Conservation (phyloP, 257 asterid genomes). For the Vinca minor region DNA sequence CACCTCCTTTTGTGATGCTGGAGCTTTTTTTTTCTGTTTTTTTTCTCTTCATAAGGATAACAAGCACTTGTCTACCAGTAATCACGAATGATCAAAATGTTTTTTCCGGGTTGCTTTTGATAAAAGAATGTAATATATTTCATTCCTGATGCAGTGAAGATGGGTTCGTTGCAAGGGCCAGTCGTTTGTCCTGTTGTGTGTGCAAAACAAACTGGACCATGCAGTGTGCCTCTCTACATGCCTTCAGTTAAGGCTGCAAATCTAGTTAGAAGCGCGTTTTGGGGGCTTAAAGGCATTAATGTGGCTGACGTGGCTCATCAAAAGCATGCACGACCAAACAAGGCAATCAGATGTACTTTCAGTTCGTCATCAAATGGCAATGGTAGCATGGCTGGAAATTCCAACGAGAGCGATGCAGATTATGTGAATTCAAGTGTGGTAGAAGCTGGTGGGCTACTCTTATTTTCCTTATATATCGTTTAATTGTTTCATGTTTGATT, state of each 20-base stretch:
- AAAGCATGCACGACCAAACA: slow-evolving; percentile 23
- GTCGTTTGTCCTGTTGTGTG: slow-evolving; percentile 62
- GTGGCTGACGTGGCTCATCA: slow-evolving; percentile 21
- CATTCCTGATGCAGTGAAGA: slow-evolving; percentile 27
- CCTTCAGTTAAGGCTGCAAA: slow-evolving; percentile 43
- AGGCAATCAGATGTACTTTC: slow-evolving; percentile 44
- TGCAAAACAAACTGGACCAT: slow-evolving; percentile 45
- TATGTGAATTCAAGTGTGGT: slow-evolving; percentile 78
- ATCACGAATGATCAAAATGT: not conserved
- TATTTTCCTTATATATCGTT: not conserved
- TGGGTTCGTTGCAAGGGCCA: slow-evolving; percentile 66
- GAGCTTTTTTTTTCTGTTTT: not conserved
- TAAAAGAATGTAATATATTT: not conserved
- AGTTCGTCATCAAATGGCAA: slow-evolving; percentile 84
- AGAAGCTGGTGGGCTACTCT: slow-evolving; percentile 63
- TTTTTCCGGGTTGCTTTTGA: not conserved
- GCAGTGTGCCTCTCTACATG: slow-evolving; percentile 32
- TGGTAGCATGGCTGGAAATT: slow-evolving; percentile 80
- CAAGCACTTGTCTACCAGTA: not conserved
- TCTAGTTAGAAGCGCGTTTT: slow-evolving; percentile 35
- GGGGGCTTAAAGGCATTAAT: slow-evolving; percentile 42
- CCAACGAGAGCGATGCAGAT: slow-evolving; percentile 65
- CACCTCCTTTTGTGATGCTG: not conserved
- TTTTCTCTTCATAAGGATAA: not conserved
- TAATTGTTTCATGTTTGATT: not conserved